These are phyloP conservation scores for Colletotrichum truncatum DNA, from an alignment of 2,329 filamentous ascomycete species.

Conservation along the genomic window DNA sequence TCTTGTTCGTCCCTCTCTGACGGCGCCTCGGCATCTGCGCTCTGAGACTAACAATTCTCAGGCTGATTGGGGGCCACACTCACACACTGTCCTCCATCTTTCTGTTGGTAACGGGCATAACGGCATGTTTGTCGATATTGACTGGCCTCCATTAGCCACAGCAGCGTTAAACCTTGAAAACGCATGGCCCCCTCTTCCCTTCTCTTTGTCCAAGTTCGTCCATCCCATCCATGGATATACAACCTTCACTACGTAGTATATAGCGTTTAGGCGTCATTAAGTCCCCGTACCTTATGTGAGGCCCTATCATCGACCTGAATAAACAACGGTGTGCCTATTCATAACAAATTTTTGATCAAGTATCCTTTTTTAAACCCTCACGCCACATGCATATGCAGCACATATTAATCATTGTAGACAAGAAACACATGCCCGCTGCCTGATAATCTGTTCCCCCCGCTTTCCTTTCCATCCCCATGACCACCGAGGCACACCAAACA, in stretches of 20 bases:
- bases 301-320: not conserved
- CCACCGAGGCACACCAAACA: not conserved
- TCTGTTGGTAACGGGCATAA: not conserved
- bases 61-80: not conserved
- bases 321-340: conserved; percentile 20
- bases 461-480: no score
- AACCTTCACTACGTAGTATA: no score
- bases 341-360: no score
- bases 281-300: conserved; percentile 21
- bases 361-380: no score
- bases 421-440: no score
- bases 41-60: conserved; percentile 16
- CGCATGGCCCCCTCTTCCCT: not conserved
- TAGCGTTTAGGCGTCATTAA: not conserved
- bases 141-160: conserved; percentile 18
- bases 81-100: not conserved
- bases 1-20: conserved; percentile 33
- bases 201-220: not conserved
- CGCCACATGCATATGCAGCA: no score
- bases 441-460: no score
- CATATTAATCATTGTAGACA: no score
- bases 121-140: conserved; percentile 28
- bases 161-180: conserved; percentile 7
- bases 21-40: conserved; percentile 22
- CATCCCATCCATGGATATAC: not conserved